These are phyloP conservation scores for Pterulicium gracile DNA, from an alignment of 1,284 basidiomycete species.

Conservation along the genomic window DNA sequence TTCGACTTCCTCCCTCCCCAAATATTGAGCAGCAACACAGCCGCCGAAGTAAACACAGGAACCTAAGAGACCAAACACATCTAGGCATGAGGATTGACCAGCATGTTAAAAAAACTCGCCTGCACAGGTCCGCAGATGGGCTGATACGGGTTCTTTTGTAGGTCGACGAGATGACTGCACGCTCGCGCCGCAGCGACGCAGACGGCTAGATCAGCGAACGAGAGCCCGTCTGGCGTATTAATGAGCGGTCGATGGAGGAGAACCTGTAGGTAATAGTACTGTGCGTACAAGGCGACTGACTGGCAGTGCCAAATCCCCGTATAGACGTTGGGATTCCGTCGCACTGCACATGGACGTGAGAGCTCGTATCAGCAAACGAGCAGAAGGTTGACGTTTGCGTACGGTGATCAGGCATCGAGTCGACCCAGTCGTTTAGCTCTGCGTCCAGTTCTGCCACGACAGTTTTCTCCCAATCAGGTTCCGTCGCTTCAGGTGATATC, in stretches of 20 bases:
- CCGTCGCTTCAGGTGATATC: constrained; percentile 43
- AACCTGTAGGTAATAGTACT: constrained; percentile 70
- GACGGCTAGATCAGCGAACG: constrained; percentile 69
- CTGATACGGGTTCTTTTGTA: not conserved
- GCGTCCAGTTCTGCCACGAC: constrained; percentile 71
- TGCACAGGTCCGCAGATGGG: not conserved
- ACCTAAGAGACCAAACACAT: too few species aligned
- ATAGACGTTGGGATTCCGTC: constrained; percentile 64
- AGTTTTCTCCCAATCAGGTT: constrained; percentile 55
- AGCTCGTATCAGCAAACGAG: not conserved
- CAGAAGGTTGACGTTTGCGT: not conserved
- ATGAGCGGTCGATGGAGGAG: constrained; percentile 78
- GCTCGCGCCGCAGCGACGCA: constrained; percentile 74
- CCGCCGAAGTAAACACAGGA: constrained; percentile 47
- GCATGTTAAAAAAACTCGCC: not conserved
- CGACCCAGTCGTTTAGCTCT: constrained; percentile 69
- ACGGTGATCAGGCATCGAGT: constrained; percentile 52
- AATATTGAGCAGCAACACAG: constrained; percentile 63
- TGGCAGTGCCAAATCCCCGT: constrained; percentile 56
- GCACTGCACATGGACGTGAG: constrained; percentile 18
- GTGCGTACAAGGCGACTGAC: constrained; percentile 53
- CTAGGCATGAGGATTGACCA: not conserved
- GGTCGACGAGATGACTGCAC: not conserved
- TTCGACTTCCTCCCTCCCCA: constrained; percentile 61
- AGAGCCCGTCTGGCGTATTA: constrained; percentile 48